Evolutionary conservation across 2,329 filamentous ascomycete genomes (phyloP), one percentile per base, ranked within the genome.

Genomic region (Monilinia vaccinii-corymbosi): DNA sequence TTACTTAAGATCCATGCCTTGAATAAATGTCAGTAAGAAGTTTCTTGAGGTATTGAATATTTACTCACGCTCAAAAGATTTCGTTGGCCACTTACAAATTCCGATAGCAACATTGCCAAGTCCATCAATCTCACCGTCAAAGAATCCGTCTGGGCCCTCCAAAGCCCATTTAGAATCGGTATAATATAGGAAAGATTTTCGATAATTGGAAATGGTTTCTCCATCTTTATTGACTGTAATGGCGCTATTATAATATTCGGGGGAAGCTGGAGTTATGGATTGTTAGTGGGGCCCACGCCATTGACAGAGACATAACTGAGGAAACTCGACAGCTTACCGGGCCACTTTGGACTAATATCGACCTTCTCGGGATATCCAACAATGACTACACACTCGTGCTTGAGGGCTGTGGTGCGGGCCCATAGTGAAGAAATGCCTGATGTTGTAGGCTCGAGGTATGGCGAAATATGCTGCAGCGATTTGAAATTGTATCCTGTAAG

Each of bases 281-380:
- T 9, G 10, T 47, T 18, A 47, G 45, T 31, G 18, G 18, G 18
- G 11, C 3, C n/a, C n/a, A n/a, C n/a, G n/a, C n/a, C n/a, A n/a
- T n/a, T n/a, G n/a, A 14, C 18, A 7, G 16, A 47, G 14, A 7
- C 9, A 18, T 5, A 9, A 14, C 3, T 5, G 28, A 25, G 69
- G 82, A 18, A 82, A 32, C 80, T 82, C 63, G 82, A 78, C 0
- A 79, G 78, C 0, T 69, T 71, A 28, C 68, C 64, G 0, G 82
- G 82, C 79, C 81, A 84, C 28, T 76, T 75, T 1, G 70, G 56
- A 0, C 75, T 70, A 0, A 80, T 69, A 56, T 86, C 83, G 0
- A 81, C 81, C 66, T 81, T 82, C 60, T 93, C 89, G 0, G 89
- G 89, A 59, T 93, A 94, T 0, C 89, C 89, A 1, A 84, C 82